Percentiles rank a stretch among this genome's conserved stretches.
Conservation (phyloP, 139 green algal genomes). For the Zygnema circumcarinatum region DNA sequence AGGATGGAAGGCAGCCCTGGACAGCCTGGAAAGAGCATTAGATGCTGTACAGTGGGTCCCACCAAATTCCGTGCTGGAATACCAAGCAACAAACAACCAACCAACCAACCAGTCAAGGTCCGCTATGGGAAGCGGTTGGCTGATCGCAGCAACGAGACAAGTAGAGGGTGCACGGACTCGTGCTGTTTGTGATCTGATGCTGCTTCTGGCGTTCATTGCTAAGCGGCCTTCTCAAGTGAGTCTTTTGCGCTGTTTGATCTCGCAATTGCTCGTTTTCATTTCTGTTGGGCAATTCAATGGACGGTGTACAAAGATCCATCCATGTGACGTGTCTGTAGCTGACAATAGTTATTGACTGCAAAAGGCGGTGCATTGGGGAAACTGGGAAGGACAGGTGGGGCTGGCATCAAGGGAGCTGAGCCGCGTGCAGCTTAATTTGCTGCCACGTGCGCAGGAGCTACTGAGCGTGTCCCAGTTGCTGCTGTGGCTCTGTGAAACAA, state of each 20-base stretch:
- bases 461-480: not conserved
- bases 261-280: no score
- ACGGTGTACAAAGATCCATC: no score
- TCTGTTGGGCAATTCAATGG: no score
- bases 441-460: conserved; percentile 17
- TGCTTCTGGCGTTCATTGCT: not conserved
- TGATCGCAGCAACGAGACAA: not conserved
- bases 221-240: not conserved
- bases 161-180: not conserved
- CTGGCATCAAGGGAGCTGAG: not conserved
- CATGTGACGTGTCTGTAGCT: no score
- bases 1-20: not conserved
- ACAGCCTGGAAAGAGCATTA: not conserved
- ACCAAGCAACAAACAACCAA: not conserved
- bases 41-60: not conserved
- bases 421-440: not conserved
- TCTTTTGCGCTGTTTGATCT: not conserved
- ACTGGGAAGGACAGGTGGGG: conserved; percentile 7
- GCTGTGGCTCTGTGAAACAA: not conserved
- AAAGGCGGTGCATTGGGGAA: no score
- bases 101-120: no score
- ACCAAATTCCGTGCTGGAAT: not conserved
- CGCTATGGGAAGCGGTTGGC: not conserved
- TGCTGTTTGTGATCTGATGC: not conserved
- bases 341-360: no score